phyloP scores from a whole-genome alignment of 768 basidiomycete species.

The Imleria badia region DNA sequence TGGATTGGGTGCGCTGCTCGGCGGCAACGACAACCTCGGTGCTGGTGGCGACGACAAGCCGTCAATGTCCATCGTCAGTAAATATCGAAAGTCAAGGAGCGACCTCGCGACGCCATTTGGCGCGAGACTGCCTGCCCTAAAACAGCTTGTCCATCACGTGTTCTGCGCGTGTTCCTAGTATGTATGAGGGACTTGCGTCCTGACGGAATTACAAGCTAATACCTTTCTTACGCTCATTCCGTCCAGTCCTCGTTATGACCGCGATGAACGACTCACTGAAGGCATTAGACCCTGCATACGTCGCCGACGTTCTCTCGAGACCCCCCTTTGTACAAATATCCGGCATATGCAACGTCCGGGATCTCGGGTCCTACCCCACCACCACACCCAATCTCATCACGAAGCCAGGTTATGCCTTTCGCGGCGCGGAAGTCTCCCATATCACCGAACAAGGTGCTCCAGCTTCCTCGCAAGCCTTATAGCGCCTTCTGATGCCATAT shows the following conservation, averaged over 20 bases:
- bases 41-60: slow-evolving; percentile 58
- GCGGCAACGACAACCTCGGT: slow-evolving; percentile 51
- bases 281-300: slow-evolving; percentile 65
- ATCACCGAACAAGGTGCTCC: slow-evolving; percentile 67
- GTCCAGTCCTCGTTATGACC: slow-evolving; percentile 13
- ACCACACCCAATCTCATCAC: slow-evolving; percentile 49
- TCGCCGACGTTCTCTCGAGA: slow-evolving; percentile 60
- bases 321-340: slow-evolving; percentile 68
- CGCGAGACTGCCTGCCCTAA: slow-evolving; percentile 49
- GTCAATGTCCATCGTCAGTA: slow-evolving; percentile 51
- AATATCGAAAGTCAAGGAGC: slow-evolving; percentile 5
- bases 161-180: slow-evolving; percentile 7
- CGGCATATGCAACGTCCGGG: slow-evolving; percentile 77
- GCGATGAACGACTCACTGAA: slow-evolving; percentile 42
- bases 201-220: too few relatives aligned
- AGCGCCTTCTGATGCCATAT: slow-evolving; percentile 1
- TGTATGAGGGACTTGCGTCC: neutral
- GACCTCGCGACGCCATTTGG: slow-evolving; percentile 30
- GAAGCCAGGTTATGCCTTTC: slow-evolving; percentile 56
- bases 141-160: slow-evolving; percentile 17
- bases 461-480: neutral
- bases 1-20: slow-evolving; percentile 46
- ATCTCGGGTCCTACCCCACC: slow-evolving; percentile 65
- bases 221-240: neutral
- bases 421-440: slow-evolving; percentile 70